Evolutionary conservation across 148 eudicot genomes (phyloP).

Genomic region (Vaccinium myrtillus): DNA sequence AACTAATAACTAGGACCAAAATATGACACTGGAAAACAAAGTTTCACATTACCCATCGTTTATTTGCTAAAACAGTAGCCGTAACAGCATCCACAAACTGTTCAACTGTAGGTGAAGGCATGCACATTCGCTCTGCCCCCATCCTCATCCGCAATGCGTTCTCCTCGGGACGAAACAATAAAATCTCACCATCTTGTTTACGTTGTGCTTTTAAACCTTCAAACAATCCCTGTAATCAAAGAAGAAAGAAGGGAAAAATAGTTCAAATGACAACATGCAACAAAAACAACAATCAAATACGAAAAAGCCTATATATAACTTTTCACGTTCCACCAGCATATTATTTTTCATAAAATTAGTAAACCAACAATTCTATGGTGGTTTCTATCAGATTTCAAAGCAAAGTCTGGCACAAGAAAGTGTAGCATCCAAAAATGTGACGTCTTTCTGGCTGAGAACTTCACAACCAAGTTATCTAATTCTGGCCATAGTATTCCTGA

Average conservation of each 20-base stretch:
- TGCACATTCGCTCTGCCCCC: slow-evolving; percentile 99
- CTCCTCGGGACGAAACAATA: slow-evolving; percentile 91
- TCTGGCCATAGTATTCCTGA: not conserved
- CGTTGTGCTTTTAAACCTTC: slow-evolving; percentile 94
- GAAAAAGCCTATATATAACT: not conserved
- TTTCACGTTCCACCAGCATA: slow-evolving; percentile 1
- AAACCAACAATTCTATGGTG: not conserved
- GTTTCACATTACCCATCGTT: slow-evolving; percentile 71
- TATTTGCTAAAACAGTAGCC: slow-evolving; percentile 79
- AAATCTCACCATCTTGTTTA: slow-evolving; percentile 70
- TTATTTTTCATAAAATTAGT: not conserved
- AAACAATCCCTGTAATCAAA: slow-evolving; percentile 68
- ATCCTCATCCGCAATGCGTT: slow-evolving; percentile 70
- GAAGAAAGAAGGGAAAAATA: not conserved
- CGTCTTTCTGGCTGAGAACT: not conserved
- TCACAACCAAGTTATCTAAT: not conserved
- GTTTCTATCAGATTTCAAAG: not conserved
- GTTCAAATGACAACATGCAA: not conserved
- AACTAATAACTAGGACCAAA: not conserved
- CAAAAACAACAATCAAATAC: not conserved
- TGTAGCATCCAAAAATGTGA: not conserved
- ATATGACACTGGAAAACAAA: not conserved
- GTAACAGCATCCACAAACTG: slow-evolving; percentile 95
- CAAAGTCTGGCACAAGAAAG: slow-evolving; percentile 7
- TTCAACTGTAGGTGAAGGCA: slow-evolving; percentile 91